Base-by-base conservation (phyloP, 202 grass and related monocot genomes). In the Schoenoplectus triqueter region DNA sequence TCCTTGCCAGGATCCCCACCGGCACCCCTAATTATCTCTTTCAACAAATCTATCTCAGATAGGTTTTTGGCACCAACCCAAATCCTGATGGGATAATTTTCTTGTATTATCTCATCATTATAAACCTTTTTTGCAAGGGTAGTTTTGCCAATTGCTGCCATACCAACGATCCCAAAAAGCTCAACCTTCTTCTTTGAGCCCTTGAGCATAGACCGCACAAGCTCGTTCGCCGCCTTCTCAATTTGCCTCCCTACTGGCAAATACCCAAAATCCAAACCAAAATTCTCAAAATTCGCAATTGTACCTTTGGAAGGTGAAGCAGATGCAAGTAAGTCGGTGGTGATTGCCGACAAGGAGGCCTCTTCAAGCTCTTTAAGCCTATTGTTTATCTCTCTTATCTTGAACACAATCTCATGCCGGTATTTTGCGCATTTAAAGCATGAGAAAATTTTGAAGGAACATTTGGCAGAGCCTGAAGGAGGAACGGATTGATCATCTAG, bases 131-230 rank as follows among this genome's bases (percentile, higher is more conserved):
- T 86, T 42, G 91, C 95, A 90, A 97, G 89, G 0, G 85, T 93
- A 0, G 92, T 97, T 91, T 97, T 95, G 54, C 91, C 95, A 2
- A 97, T 90, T 10, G 89, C 95, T 61, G 82, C 87, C 0, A 76
- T 78, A 1, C 94, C 94, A 39, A 92, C 82, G 52, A 97, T 57
- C 62, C 86, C 94, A 8, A 89, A 92, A 64, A 92, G 56, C 47
- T 91, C 89, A 66, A 93, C 94, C 86, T 97, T 93, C 73, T 93
- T 93, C 88, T 92, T 93, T 65, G 89, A 88, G 80, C 90, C 89
- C 75, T 86, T 88, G 8, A 94, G 52, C 82, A 97, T 87, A 66
- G 77, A 89, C 47, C 88, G 85, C 72, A 97, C 90, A 81, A 97
- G 92, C 11, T 56, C 65, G 22, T 55, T 78, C 8, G 90, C 48